These are phyloP conservation scores for Didymella pinodella DNA, from an alignment of 2,329 filamentous ascomycete genomes.

Conservation along the genomic window DNA sequence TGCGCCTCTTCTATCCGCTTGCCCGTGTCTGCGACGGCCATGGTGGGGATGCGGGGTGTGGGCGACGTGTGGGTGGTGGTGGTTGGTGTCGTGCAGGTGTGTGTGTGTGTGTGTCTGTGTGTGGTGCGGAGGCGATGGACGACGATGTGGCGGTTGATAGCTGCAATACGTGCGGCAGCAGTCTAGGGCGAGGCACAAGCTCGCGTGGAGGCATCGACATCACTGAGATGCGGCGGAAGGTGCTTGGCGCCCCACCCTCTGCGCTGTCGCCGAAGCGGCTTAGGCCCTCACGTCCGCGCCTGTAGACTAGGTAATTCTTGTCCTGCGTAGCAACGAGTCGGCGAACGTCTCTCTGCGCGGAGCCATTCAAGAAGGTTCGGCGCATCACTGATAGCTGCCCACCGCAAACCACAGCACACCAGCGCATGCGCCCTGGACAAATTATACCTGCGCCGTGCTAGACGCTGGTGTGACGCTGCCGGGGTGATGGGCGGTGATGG, in stretches of 20 bases:
- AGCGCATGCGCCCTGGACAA: not conserved
- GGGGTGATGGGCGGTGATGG: slow-evolving; percentile 33
- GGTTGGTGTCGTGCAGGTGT: not conserved
- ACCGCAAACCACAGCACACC: not conserved
- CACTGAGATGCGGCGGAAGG: slow-evolving; percentile 14
- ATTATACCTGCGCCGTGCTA: not conserved
- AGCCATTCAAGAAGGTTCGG: not conserved
- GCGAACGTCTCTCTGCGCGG: not conserved
- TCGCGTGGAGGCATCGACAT: slow-evolving; percentile 18
- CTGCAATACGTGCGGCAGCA: not conserved
- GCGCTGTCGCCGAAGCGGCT: slow-evolving; percentile 1
- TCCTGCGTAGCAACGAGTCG: slow-evolving; percentile 10
- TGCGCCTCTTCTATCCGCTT: slow-evolving; percentile 87
- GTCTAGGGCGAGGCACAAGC: slow-evolving; percentile 19
- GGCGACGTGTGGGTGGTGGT: slow-evolving; percentile 4
- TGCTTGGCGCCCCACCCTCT: slow-evolving; percentile 3
- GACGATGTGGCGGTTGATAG: slow-evolving; percentile 21
- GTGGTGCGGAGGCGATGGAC: slow-evolving; percentile 1
- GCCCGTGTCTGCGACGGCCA: slow-evolving; percentile 58
- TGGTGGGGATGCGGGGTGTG: slow-evolving; percentile 18
- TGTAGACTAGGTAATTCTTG: too few species aligned
- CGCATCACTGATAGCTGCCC: not conserved
- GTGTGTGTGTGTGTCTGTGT: slow-evolving; percentile 6
- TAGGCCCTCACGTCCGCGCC: not conserved
- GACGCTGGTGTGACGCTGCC: slow-evolving; percentile 34